phyloP scores from a whole-genome alignment of 108 stramenopile genomes.

The Fragilariopsis cylindrus region DNA sequence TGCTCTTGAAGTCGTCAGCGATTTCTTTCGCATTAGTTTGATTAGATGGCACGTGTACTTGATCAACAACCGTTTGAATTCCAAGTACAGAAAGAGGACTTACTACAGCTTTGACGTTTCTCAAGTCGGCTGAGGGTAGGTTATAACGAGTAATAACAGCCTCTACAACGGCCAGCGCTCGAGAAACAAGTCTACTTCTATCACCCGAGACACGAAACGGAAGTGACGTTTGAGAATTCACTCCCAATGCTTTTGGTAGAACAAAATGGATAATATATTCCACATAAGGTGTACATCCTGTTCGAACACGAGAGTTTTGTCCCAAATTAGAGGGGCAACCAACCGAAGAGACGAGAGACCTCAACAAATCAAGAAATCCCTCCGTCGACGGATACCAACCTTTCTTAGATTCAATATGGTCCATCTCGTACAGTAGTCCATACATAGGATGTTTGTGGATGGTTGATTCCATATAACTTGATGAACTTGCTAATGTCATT shows the following conservation, averaged over 20 bases:
- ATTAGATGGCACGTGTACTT: neutral
- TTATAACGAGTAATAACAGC: constrained; percentile 63
- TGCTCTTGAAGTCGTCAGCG: constrained; percentile 22
- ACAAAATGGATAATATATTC: constrained; percentile 78
- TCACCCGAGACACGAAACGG: constrained; percentile 61
- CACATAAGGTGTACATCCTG: constrained; percentile 79
- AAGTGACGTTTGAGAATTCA: constrained; percentile 24
- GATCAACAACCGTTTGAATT: constrained; percentile 18
- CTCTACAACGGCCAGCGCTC: constrained; percentile 70
- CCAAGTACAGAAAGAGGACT: constrained; percentile 22
- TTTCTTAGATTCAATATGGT: constrained; percentile 67
- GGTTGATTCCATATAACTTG: constrained; percentile 10
- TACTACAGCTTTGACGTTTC: neutral
- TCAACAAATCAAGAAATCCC: constrained; percentile 72
- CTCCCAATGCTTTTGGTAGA: constrained; percentile 62
- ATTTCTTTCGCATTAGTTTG: constrained; percentile 11
- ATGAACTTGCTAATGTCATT: constrained; percentile 28
- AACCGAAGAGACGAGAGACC: constrained; percentile 56
- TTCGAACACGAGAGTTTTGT: constrained; percentile 58
- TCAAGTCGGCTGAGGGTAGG: constrained; percentile 9
- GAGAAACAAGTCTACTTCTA: constrained; percentile 56
- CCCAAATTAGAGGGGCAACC: constrained; percentile 76
- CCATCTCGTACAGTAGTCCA: constrained; percentile 77
- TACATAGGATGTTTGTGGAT: constrained; percentile 49
- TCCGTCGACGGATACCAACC: constrained; percentile 80